A percentile compares a stretch with the other conserved stretches of the same genome.
Conservation (phyloP, 305 asterid species). For the Fraxinus dipetala region DNA sequence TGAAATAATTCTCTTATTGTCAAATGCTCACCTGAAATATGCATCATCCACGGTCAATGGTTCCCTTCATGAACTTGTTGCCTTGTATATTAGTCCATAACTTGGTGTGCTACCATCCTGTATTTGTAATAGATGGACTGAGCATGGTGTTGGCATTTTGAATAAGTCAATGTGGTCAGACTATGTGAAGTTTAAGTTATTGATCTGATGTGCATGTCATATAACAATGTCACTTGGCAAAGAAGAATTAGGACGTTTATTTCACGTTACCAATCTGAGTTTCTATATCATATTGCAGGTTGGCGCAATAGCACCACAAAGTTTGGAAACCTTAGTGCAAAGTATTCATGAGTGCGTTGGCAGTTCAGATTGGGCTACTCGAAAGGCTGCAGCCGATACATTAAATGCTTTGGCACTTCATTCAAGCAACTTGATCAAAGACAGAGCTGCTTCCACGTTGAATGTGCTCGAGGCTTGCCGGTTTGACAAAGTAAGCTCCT, state of each 20-base stretch:
- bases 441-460: constrained; percentile 68
- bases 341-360: constrained; percentile 75
- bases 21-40: not conserved
- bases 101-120: not conserved
- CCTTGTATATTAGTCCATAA: not conserved
- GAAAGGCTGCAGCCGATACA: constrained; percentile 98
- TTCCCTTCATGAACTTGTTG: not conserved
- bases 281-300: constrained; percentile 46
- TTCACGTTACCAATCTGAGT: not conserved
- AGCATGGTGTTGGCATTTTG: not conserved
- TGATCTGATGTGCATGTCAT: not conserved
- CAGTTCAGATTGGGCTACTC: constrained; percentile 92
- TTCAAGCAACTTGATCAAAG: constrained; percentile 55
- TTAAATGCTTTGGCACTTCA: constrained; percentile 59
- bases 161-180: not conserved
- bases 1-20: not conserved
- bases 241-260: not conserved
- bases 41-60: not conserved
- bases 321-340: constrained; percentile 71
- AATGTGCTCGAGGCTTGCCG: constrained; percentile 80
- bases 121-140: not conserved
- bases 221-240: not conserved
- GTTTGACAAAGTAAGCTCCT: constrained; percentile 76
- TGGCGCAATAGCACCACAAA: constrained; percentile 85
- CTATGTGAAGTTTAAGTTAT: not conserved